A percentile compares a stretch with the other conserved stretches of the same genome.
phyloP scores from a whole-genome alignment of 2,329 filamentous ascomycete genomes.

The Sphaerostilbella broomeana region DNA sequence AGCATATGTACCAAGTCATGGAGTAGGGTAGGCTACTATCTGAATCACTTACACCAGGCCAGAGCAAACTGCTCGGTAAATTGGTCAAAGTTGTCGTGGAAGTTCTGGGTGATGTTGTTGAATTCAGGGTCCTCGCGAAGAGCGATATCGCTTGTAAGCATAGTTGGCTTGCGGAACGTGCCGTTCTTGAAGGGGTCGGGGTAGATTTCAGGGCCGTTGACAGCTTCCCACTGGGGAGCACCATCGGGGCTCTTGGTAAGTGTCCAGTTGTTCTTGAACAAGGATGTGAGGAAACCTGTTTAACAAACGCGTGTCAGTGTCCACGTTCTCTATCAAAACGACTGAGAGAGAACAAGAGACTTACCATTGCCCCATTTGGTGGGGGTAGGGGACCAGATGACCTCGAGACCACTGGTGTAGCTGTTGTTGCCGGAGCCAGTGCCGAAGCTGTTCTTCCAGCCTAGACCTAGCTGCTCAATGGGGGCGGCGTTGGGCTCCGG shows the following conservation, averaged over 20 bases:
- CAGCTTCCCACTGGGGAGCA: constrained; percentile 68
- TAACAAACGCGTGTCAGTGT: constrained; percentile 35
- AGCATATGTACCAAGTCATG: no score
- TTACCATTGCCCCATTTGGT: constrained; percentile 39
- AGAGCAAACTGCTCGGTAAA: constrained; percentile 61
- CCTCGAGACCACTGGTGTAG: constrained; percentile 69
- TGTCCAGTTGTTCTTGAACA: constrained; percentile 74
- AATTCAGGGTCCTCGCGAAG: constrained; percentile 64
- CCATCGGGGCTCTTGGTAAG: constrained; percentile 67
- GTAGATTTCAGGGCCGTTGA: constrained; percentile 57
- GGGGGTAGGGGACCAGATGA: constrained; percentile 70
- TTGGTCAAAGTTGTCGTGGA: constrained; percentile 60
- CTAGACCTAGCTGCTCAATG: constrained; percentile 61
- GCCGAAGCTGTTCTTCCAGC: constrained; percentile 60
- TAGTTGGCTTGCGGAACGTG: constrained; percentile 65
- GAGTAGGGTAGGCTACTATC: no score
- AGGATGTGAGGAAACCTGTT: constrained; percentile 66
- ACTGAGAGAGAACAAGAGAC: not conserved
- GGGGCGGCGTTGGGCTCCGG: constrained; percentile 58
- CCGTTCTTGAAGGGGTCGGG: constrained; percentile 63
- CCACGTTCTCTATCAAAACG: not conserved
- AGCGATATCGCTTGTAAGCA: constrained; percentile 68
- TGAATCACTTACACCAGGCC: constrained; percentile 55
- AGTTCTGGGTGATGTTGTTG: constrained; percentile 67
- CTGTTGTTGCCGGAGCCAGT: constrained; percentile 61